Evolutionary conservation across 2,329 filamentous ascomycete species (phyloP).

Genomic region (Pseudogymnoascus sp.): DNA sequence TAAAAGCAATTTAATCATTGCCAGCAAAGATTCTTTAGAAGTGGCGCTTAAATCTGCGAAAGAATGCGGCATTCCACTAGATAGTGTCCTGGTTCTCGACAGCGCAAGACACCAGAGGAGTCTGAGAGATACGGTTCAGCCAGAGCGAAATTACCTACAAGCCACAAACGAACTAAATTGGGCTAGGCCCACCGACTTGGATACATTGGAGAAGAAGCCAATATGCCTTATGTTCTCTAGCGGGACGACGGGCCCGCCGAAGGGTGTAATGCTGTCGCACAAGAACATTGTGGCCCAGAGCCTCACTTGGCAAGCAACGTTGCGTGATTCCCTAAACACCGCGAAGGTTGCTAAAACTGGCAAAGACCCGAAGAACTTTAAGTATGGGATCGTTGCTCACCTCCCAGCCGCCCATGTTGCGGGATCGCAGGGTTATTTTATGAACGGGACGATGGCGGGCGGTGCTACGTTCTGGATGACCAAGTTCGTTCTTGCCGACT

Average conservation of each 20-base stretch:
- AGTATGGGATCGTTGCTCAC: background rate
- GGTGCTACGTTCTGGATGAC: constrained; percentile 53
- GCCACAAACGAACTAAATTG: constrained; percentile 43
- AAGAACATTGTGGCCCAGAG: constrained; percentile 63
- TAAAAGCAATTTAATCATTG: constrained; percentile 60
- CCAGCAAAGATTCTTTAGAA: constrained; percentile 51
- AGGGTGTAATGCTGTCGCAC: constrained; percentile 82
- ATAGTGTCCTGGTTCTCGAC: constrained; percentile 61
- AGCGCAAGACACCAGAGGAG: constrained; percentile 36
- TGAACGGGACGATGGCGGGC: background rate
- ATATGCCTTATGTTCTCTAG: constrained; percentile 73
- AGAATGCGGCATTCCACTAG: constrained; percentile 47
- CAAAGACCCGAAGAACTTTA: background rate
- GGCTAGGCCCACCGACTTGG: constrained; percentile 59
- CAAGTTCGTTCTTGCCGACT: constrained; percentile 50
- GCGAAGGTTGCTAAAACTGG: background rate
- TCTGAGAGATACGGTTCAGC: constrained; percentile 39
- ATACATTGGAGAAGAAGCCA: constrained; percentile 45
- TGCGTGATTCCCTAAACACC: background rate
- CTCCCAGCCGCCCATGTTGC: constrained; percentile 51
- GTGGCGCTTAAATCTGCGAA: constrained; percentile 61
- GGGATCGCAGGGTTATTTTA: constrained; percentile 47
- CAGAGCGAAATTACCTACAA: constrained; percentile 37
- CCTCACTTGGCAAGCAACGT: constrained; percentile 22
- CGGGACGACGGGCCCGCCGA: constrained; percentile 75